Evolutionary conservation across 805 yeast species (phyloP), one percentile per base, ranked within the genome.

Genomic region (Schwanniomyces yamadae): DNA sequence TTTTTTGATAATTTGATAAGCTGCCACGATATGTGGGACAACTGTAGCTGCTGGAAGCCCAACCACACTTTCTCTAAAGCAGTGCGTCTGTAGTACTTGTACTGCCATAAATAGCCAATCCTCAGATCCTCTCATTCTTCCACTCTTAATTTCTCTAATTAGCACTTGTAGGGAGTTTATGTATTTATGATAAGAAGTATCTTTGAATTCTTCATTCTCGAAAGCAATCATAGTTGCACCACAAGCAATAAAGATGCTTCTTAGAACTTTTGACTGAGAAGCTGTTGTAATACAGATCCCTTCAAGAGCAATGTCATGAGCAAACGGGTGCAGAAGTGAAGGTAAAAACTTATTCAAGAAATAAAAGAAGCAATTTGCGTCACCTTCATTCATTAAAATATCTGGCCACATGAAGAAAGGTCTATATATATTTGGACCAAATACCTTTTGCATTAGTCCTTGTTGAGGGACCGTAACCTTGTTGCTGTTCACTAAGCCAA

Each of bases 321-420:
- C 73, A 0, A 74, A 61, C 23, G 69, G 73, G 0, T 75, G 71
- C 1, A 70, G 66, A 7, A 69, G 50, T 3, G 67, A 49, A 5
- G 60, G 59, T 40, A 71, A 58, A 42, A 69, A 71, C 1, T 68
- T 69, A 30, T 61, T 57, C 4, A 61, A 52, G 39, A 70, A 69
- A 4, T 25, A 20, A 12, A n/a, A 6, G 18, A n/a, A 31, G n/a
- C 25, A 31, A n/a, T 13, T 17, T 7, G 28, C 12, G 8, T 25
- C 28, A 25, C 7, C 15, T 25, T 9, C 14, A 28, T 6, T 11
- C 12, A n/a, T 28, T 18, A 12, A 28, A 28, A 11, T 8, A 19
- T n/a, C n/a, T n/a, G n/a, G n/a, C n/a, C n/a, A n/a, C 6, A 7
- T 9, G 12, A 25, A n/a, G 28, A 25, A 13, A 13, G 12, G n/a